These are phyloP conservation scores for Hericium erinaceus DNA, from an alignment of 768 basidiomycete species.

Conservation along the genomic window DNA sequence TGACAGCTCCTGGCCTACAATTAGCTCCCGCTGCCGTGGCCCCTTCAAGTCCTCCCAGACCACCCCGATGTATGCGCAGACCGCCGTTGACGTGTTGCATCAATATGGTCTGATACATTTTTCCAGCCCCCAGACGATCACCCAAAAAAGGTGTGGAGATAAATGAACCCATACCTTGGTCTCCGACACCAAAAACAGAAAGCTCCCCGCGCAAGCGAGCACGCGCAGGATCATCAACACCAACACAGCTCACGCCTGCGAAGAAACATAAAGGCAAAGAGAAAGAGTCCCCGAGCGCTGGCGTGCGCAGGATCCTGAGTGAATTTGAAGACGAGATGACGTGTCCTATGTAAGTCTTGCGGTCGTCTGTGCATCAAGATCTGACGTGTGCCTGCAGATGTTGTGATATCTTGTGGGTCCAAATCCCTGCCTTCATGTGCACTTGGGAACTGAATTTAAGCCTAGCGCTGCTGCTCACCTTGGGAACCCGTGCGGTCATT, in stretches of 20 bases:
- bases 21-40: too few relatives aligned
- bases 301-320: slow-evolving; percentile 26
- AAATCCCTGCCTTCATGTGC: not conserved
- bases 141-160: too few relatives aligned
- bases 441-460: not conserved
- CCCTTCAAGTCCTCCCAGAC: too few relatives aligned
- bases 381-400: slow-evolving; percentile 36
- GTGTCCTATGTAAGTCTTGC: slow-evolving; percentile 57
- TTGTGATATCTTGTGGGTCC: slow-evolving; percentile 59
- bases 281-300: slow-evolving; percentile 21
- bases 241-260: not conserved
- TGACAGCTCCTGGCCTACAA: too few relatives aligned
- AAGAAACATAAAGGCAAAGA: slow-evolving; percentile 36
- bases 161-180: too few relatives aligned
- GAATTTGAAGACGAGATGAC: slow-evolving; percentile 55
- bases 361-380: not conserved
- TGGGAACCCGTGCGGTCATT: slow-evolving; percentile 68
- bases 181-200: too few relatives aligned
- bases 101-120: too few relatives aligned
- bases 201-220: slow-evolving; percentile 2
- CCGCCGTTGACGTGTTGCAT: too few relatives aligned
- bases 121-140: too few relatives aligned
- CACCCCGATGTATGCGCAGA: too few relatives aligned
- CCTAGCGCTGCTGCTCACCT: slow-evolving; percentile 51
- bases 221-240: slow-evolving; percentile 1